Evolutionary conservation across 2,329 filamentous ascomycete genomes (phyloP), one percentile per base, ranked within the genome.

Genomic region (Penicillium hordei): DNA sequence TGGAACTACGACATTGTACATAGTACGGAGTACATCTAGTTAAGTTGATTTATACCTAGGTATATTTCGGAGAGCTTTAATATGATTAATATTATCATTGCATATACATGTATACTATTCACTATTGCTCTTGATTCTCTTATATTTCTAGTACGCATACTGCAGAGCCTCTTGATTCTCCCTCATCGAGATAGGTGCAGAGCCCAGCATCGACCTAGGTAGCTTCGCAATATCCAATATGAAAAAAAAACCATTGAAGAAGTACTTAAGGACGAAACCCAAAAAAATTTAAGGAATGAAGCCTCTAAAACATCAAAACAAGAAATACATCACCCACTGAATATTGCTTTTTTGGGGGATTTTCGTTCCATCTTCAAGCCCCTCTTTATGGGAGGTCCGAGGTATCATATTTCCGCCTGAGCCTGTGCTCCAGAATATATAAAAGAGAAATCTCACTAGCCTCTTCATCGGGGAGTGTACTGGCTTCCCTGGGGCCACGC

Each of bases 351-450:
- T 60, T 75, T 29, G 75, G 21, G 61, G 64, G 42, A 65, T 58
- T 15, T 48, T 65, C 9, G 60, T 13, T 55, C 61, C 10, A 61
- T 70, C 15, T 67, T 48, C 56, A 50, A 51, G 38, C 53, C 58
- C 51, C 50, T 57, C 36, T 68, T 64, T 38, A 52, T 59, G 39
- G 27, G 63, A 68, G 48, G 72, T 59, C 61, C 63, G 71, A 57
- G 60, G 69, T 36, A 74, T 72, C 23, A 71, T 76, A 55, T 65
- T 75, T 29, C 65, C 76, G 40, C 42, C 43, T 43, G 48, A 60
- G 53, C 51, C 55, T 62, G 55, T 60, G 61, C 60, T 59, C 44
- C 55, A 54, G 31, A 44, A 48, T 31, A 56, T 58, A 61, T 61
- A 61, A 55, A 57, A 39, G 43, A 48, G 40, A 45, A 53, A 49